Evolutionary conservation across 345 rosid genomes (phyloP).

Genomic region (Arabis hirsuta): DNA sequence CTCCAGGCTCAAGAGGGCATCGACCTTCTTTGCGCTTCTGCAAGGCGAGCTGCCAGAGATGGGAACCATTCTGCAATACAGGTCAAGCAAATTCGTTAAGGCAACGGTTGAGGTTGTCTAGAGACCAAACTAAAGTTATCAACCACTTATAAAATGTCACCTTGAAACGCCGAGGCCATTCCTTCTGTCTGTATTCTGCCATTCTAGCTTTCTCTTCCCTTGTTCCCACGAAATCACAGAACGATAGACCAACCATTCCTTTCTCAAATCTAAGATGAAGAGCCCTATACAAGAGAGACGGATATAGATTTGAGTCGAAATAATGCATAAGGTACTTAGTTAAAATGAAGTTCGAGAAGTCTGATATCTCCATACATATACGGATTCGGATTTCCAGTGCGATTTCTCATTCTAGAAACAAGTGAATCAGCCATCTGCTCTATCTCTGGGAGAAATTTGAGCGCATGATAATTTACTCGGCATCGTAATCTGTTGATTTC

Average conservation of each 20-base stretch:
- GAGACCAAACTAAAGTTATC: constrained; percentile 23
- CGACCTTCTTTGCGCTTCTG: constrained; percentile 99
- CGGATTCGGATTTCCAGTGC: constrained; percentile 84
- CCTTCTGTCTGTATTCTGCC: constrained; percentile 94
- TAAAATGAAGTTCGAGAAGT: constrained; percentile 32
- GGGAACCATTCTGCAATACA: constrained; percentile 87
- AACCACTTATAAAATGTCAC: constrained; percentile 44
- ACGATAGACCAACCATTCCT: constrained; percentile 98
- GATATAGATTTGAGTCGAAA: constrained; percentile 23
- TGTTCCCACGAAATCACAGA: constrained; percentile 97
- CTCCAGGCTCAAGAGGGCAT: constrained; percentile 99
- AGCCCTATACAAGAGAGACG: constrained; percentile 68
- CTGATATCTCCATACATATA: constrained; percentile 67
- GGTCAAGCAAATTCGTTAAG: not conserved
- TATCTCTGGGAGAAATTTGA: constrained; percentile 90
- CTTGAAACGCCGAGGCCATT: constrained; percentile 99
- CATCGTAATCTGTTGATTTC: constrained; percentile 98
- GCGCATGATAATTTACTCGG: constrained; percentile 98
- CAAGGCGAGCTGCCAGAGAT: constrained; percentile 93
- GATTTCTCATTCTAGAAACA: constrained; percentile 93
- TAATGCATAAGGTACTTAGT: not conserved
- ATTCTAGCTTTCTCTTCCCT: constrained; percentile 95
- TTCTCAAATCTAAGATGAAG: constrained; percentile 99
- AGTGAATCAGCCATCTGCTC: constrained; percentile 91
- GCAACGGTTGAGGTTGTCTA: constrained; percentile 4